Evolutionary conservation across 1,139 yeast species (phyloP).

Genomic region (Kluyveromyces sp.): DNA sequence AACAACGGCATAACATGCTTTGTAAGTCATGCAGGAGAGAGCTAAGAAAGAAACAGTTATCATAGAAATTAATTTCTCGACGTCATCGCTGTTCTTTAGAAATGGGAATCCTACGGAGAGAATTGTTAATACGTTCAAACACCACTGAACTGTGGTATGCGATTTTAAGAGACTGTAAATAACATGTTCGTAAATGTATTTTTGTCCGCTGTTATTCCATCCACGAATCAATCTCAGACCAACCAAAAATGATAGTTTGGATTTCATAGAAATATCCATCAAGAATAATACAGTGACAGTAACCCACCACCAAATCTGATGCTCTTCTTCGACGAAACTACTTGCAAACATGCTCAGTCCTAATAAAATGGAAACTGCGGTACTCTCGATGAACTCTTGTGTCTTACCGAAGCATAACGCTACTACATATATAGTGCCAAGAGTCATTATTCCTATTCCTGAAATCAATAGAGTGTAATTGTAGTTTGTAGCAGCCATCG

Average conservation of each 20-base stretch:
- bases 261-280: neutral
- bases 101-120: constrained; percentile 23
- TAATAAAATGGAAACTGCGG: constrained; percentile 24
- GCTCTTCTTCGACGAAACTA: constrained; percentile 93
- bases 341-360: constrained; percentile 65
- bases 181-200: constrained; percentile 46
- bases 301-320: constrained; percentile 88
- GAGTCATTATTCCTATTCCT: constrained; percentile 39
- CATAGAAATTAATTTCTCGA: constrained; percentile 27
- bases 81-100: neutral
- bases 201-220: constrained; percentile 92
- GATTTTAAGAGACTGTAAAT: constrained; percentile 32
- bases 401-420: constrained; percentile 4
- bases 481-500: constrained; percentile 70
- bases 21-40: constrained; percentile 45
- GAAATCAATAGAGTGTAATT: constrained; percentile 42
- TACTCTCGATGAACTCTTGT: constrained; percentile 9
- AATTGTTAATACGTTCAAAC: constrained; percentile 39
- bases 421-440: constrained; percentile 27
- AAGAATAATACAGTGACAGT: constrained; percentile 21
- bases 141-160: constrained; percentile 41
- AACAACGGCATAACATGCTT: constrained; percentile 45
- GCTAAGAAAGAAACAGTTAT: constrained; percentile 35
- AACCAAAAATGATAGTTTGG: constrained; percentile 26
- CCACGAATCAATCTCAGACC: constrained; percentile 60